phyloP scores from a whole-genome alignment of 1,139 yeast genomes.

The Candida freyschussii region DNA sequence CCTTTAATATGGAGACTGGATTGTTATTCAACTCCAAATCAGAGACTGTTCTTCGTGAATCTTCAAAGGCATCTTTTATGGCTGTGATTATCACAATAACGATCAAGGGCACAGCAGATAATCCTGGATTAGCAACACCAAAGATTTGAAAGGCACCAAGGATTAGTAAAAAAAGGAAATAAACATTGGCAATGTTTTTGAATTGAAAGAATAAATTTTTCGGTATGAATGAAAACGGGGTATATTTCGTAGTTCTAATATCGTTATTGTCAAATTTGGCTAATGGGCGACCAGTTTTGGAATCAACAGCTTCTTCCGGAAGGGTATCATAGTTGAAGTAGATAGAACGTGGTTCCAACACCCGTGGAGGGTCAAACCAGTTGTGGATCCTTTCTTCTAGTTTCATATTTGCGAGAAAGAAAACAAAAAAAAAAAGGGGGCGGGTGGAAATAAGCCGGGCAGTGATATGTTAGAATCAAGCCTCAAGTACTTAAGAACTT shows the following conservation, averaged over 20 bases:
- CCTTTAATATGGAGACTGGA: conserved; percentile 67
- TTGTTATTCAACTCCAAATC: conserved; percentile 88
- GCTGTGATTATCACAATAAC: conserved; percentile 89
- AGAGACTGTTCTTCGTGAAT: conserved; percentile 72
- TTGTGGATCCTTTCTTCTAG: conserved; percentile 8
- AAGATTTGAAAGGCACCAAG: conserved; percentile 85
- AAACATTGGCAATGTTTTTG: conserved; percentile 82
- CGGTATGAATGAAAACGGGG: conserved; percentile 84
- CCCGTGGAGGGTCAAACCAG: conserved; percentile 16
- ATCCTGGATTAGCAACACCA: conserved; percentile 89
- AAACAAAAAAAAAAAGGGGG: too few relatives aligned
- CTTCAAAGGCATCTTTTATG: conserved; percentile 90
- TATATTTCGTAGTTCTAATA: conserved; percentile 91
- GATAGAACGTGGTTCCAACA: conserved; percentile 41
- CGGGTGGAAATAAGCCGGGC: too few relatives aligned
- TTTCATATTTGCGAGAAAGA: too few relatives aligned
- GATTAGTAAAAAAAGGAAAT: conserved; percentile 76
- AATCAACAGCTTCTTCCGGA: conserved; percentile 55
- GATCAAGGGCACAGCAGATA: conserved; percentile 91
- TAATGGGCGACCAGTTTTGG: conserved; percentile 54
- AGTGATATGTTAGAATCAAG: too few relatives aligned
- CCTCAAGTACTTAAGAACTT: too few relatives aligned
- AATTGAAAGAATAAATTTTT: conserved; percentile 78
- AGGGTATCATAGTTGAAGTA: conserved; percentile 59
- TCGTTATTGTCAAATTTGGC: conserved; percentile 71